Conservation (phyloP, 495 filamentous ascomycete species). For the Tuber magnatum region DNA sequence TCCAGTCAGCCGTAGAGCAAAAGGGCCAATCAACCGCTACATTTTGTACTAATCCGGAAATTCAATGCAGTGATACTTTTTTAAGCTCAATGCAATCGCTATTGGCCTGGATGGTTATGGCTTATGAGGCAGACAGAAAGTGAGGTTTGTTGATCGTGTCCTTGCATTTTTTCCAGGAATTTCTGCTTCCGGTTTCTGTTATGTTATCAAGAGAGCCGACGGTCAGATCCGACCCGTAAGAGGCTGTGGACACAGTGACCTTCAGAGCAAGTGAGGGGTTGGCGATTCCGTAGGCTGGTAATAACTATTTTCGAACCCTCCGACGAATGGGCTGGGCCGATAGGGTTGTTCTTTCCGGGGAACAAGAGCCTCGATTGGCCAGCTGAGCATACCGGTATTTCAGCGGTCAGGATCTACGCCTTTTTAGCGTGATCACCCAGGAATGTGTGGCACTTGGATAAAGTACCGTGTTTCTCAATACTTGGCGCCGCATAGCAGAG, state of each 20-base stretch:
- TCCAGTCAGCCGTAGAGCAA: neutral
- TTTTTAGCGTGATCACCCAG: neutral
- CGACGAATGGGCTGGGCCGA: neutral
- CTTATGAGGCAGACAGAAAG: neutral
- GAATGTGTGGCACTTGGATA: neutral
- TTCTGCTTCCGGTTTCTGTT: neutral
- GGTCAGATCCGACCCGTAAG: neutral
- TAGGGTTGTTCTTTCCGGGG: neutral
- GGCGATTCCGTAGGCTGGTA: neutral
- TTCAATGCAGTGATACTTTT: neutral
- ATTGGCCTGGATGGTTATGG: neutral
- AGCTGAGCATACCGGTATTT: neutral
- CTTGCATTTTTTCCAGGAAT: neutral
- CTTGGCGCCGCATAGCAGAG: neutral
- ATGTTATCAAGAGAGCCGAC: neutral
- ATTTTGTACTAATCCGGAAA: neutral
- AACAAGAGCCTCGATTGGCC: neutral
- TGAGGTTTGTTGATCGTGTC: neutral
- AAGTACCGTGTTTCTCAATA: neutral
- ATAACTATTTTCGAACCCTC: neutral
- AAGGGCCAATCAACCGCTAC: neutral
- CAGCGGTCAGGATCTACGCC: neutral
- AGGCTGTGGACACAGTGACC: neutral
- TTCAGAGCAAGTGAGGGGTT: neutral
- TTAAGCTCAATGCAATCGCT: neutral